Conservation (phyloP, 306 rosid genomes). For the Elaeagnus macrophylla region DNA sequence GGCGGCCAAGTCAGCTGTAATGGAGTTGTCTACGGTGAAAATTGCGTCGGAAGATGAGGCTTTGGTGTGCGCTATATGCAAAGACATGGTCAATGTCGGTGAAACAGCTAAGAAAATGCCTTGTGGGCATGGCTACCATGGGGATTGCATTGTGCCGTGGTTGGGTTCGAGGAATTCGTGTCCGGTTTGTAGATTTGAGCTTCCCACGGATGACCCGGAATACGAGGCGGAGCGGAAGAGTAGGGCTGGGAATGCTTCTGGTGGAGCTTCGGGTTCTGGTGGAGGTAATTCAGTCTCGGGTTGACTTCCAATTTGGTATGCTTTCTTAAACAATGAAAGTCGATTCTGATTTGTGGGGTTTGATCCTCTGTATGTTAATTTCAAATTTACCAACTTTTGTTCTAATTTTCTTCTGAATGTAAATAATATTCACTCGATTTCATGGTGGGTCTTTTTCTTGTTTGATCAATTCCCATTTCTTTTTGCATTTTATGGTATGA, state of each 20-base stretch:
- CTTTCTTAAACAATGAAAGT: neutral
- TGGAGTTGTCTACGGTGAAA: conserved; percentile 35
- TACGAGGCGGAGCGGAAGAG: conserved; percentile 57
- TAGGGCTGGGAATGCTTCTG: conserved; percentile 16
- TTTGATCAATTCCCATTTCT: neutral
- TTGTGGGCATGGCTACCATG: conserved; percentile 68
- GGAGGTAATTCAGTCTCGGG: conserved; percentile 25
- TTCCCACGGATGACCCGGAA: conserved; percentile 68
- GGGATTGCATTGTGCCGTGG: conserved; percentile 78
- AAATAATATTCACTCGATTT: conserved; percentile 25
- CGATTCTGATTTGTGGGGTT: neutral
- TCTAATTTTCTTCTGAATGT: conserved; percentile 29
- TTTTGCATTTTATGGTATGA: no score
- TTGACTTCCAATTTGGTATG: conserved; percentile 37
- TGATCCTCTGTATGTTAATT: neutral
- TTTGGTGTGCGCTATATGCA: conserved; percentile 51
- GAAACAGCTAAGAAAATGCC: conserved; percentile 59
- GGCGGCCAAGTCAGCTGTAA: conserved; percentile 45
- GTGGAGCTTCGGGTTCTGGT: conserved; percentile 53
- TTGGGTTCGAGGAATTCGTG: conserved; percentile 59
- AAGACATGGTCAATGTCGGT: conserved; percentile 50
- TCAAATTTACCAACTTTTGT: no score
- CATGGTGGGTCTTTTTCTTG: conserved; percentile 4
- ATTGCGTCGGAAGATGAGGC: conserved; percentile 32
- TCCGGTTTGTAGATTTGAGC: conserved; percentile 79